Evolutionary conservation across 139 green algal genomes (phyloP), one percentile per base, ranked within the genome.

Genomic region (Chlorella sorokiniana): DNA sequence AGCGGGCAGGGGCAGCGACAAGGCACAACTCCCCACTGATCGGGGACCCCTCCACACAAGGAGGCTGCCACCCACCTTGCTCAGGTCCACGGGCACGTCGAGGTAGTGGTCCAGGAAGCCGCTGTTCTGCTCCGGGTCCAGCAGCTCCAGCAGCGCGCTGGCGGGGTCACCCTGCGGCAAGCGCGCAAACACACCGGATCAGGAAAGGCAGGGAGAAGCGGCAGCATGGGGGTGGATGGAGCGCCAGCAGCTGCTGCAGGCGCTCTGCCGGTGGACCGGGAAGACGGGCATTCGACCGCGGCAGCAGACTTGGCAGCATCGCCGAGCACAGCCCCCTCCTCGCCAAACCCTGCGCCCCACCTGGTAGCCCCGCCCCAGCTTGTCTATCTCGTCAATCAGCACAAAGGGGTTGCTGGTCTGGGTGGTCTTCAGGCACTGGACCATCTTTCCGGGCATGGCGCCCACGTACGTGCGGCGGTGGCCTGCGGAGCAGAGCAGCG

Each of bases 381-480:
- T 99, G 90, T 99, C 96, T 25, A 99, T 97, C 85, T 99, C 96
- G 82, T 99, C 96, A 67, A 99, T 99, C 1, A 99, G 89, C 48
- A 99, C 92, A 69, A 99, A 90, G 9, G 96, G 96, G 84, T 99
- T 99, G 84, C 59, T 87, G 29, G 90, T 93, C 5, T 79, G 84
- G 25, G 91, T 96, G 78, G 82, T 82, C 89, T 99, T 99, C 61
- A 99, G 83, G 90, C 95, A 98, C 88, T 99, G 96, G 61, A 98
- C 95, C 86, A 99, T 92, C 86, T 99, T 99, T 54, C 96, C 96
- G 4, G 96, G 96, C 96, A 99, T 99, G 40, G 96, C 96, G 27
- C 96, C 96, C 23, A 99, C 94, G 84, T 99, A 99, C 6, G 96
- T 99, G 29, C 96, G 90, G 59, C 96, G 84, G 86, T 97, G 93